These are phyloP conservation scores for Avena sativa DNA, from an alignment of 176 grass and related monocot genomes.

Conservation along the genomic window DNA sequence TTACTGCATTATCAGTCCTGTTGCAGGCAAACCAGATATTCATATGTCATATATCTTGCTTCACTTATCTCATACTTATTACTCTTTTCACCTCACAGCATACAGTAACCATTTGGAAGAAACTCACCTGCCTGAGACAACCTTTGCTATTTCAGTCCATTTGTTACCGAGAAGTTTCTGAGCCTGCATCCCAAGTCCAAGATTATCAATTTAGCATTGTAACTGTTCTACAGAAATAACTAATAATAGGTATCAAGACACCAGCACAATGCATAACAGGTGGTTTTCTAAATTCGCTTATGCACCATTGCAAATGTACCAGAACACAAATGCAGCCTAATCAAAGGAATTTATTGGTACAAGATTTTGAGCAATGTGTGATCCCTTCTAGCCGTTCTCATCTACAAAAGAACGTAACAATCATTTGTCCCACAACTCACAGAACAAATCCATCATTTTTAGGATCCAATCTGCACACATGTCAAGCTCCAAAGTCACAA, in stretches of 20 bases:
- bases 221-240: not conserved
- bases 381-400: slow-evolving; percentile 15
- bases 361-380: not conserved
- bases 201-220: slow-evolving; percentile 1
- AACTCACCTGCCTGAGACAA: slow-evolving; percentile 89
- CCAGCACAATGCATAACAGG: not conserved
- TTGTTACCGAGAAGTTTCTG: slow-evolving; percentile 93
- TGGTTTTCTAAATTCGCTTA: slow-evolving; percentile 21
- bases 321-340: slow-evolving; percentile 24
- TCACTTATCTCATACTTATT: not conserved
- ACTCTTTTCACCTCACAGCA: slow-evolving; percentile 17
- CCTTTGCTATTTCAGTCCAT: slow-evolving; percentile 99
- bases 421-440: slow-evolving; percentile 8
- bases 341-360: not conserved
- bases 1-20: slow-evolving; percentile 97
- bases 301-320: slow-evolving; percentile 3
- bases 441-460: slow-evolving; percentile 14
- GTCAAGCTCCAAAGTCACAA: not conserved
- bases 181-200: slow-evolving; percentile 63
- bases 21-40: slow-evolving; percentile 26
- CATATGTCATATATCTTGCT: not conserved
- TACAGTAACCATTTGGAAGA: slow-evolving; percentile 30
- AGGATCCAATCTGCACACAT: not conserved
- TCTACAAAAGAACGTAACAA: slow-evolving; percentile 13
- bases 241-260: not conserved